phyloP scores from a whole-genome alignment of 2,329 filamentous ascomycete genomes.

The Diaporthe humulicola region DNA sequence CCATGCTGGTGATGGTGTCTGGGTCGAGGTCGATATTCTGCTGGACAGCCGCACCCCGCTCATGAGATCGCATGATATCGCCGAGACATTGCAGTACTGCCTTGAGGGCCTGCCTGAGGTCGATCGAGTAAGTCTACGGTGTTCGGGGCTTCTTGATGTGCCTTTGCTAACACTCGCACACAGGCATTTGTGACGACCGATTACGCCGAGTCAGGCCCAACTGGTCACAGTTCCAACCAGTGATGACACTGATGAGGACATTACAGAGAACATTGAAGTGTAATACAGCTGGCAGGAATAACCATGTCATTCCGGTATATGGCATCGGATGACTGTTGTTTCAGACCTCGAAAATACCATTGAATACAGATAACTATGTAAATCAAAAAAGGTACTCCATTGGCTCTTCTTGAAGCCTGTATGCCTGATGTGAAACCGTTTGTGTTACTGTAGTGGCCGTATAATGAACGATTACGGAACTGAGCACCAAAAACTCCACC shows the following conservation, averaged over 20 bases:
- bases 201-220: slow-evolving; percentile 70
- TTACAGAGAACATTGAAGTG: not conserved
- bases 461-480: too few species aligned
- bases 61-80: slow-evolving; percentile 68
- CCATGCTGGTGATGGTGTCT: slow-evolving; percentile 73
- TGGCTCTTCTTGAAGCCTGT: not conserved
- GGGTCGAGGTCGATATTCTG: slow-evolving; percentile 73
- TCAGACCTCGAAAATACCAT: not conserved
- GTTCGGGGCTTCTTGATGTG: not conserved
- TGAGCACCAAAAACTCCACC: too few species aligned
- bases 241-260: slow-evolving; percentile 9
- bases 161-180: not conserved
- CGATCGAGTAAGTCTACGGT: slow-evolving; percentile 44
- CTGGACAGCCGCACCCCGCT: slow-evolving; percentile 66
- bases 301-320: not conserved
- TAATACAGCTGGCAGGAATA: not conserved
- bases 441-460: too few species aligned
- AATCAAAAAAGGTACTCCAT: too few species aligned
- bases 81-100: slow-evolving; percentile 75
- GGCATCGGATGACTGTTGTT: too few species aligned
- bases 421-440: not conserved
- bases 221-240: slow-evolving; percentile 52
- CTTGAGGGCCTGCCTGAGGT: slow-evolving; percentile 61
- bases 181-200: slow-evolving; percentile 55
- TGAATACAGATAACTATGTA: not conserved